These are phyloP conservation scores for Chaetomiaceae sp. DNA, from an alignment of 2,329 filamentous ascomycete species.

Conservation along the genomic window DNA sequence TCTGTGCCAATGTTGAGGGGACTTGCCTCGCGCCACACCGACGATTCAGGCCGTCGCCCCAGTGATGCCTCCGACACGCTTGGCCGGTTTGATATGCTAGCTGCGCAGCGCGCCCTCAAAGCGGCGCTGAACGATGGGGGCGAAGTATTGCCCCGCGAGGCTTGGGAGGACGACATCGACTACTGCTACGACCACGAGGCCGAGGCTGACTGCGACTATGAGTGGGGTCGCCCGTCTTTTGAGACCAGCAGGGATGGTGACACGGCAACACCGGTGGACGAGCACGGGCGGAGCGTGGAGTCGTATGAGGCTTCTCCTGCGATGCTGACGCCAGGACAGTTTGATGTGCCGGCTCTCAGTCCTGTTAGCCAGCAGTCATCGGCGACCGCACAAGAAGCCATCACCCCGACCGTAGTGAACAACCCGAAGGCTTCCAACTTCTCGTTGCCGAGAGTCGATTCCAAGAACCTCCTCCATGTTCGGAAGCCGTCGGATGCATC, in stretches of 20 bases:
- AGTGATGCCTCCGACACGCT: conserved; percentile 53
- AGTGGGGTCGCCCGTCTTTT: conserved; percentile 57
- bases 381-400: conserved; percentile 38
- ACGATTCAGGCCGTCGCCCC: conserved; percentile 26
- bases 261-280: conserved; percentile 26
- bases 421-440: conserved; percentile 45
- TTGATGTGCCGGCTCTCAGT: conserved; percentile 47
- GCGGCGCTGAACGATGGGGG: conserved; percentile 27
- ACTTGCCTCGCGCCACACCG: conserved; percentile 34
- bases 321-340: conserved; percentile 32
- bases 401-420: conserved; percentile 39
- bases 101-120: conserved; percentile 33
- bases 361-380: conserved; percentile 45
- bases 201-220: conserved; percentile 62
- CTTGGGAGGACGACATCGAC: conserved; percentile 66
- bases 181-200: conserved; percentile 67
- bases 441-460: conserved; percentile 44
- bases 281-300: conserved; percentile 11
- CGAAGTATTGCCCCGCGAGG: conserved; percentile 40
- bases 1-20: conserved; percentile 53
- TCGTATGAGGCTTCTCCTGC: conserved; percentile 23
- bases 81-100: conserved; percentile 40
- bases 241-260: conserved; percentile 39
- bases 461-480: conserved; percentile 33
- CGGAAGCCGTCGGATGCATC: conserved; percentile 45